Evolutionary conservation across 768 basidiomycete species (phyloP).

Genomic region (Chalciporus piperatus): DNA sequence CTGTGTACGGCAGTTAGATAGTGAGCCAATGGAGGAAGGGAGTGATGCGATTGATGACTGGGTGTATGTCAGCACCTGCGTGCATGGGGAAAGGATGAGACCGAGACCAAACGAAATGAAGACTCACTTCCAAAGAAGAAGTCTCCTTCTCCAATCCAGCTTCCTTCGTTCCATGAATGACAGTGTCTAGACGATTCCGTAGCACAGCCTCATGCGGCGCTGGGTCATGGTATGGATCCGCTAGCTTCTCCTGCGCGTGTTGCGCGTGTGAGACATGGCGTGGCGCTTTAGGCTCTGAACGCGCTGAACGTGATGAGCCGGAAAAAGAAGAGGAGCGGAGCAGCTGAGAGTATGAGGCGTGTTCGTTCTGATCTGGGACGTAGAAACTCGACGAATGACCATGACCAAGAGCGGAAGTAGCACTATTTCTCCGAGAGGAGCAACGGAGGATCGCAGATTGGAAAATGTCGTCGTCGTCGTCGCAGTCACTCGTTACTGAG

Average conservation of each 20-base stretch:
- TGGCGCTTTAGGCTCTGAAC: conserved; percentile 18
- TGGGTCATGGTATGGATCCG: conserved; percentile 27
- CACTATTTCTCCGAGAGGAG: conserved; percentile 20
- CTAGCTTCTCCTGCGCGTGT: conserved; percentile 17
- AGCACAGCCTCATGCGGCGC: conserved; percentile 55
- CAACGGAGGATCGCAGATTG: conserved; percentile 28
- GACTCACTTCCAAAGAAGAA: conserved; percentile 24
- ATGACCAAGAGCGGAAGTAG: conserved; percentile 16
- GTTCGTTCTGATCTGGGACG: conserved; percentile 34
- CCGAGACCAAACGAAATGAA: not conserved
- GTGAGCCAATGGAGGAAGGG: conserved; percentile 30
- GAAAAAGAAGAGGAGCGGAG: conserved; percentile 27
- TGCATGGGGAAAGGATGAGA: conserved; percentile 14
- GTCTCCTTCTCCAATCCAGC: conserved; percentile 21
- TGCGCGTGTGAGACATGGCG: conserved; percentile 8
- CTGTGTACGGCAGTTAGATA: conserved; percentile 20
- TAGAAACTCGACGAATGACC: conserved; percentile 20
- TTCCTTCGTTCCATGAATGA: conserved; percentile 36
- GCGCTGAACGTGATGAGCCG: conserved; percentile 25
- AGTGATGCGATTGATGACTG: conserved; percentile 28
- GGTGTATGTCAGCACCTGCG: conserved; percentile 16
- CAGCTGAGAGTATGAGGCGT: conserved; percentile 22
- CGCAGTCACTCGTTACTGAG: conserved; percentile 24
- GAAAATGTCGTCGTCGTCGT: conserved; percentile 28
- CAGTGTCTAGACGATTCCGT: conserved; percentile 50